Evolutionary conservation across 1,139 yeast species (phyloP).

Genomic region (Lodderomyces parapsilosis): DNA sequence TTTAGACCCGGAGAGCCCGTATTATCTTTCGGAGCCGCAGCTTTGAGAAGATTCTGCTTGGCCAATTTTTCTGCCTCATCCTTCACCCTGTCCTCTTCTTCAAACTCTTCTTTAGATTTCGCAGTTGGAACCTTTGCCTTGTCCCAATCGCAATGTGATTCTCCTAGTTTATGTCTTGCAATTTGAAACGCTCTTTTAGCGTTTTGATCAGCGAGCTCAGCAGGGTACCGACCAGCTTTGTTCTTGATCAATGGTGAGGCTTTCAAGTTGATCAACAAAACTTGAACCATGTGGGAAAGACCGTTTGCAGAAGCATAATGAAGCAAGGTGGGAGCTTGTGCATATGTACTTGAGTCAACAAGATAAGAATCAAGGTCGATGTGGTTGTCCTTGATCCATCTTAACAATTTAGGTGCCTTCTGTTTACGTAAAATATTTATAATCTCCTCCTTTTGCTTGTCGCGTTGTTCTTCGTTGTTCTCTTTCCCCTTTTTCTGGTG

Average conservation of each 20-base stretch:
- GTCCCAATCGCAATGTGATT: slow-evolving; percentile 66
- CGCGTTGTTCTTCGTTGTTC: slow-evolving; percentile 15
- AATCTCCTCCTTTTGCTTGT: slow-evolving; percentile 49
- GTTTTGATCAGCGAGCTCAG: slow-evolving; percentile 43
- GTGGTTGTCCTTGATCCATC: slow-evolving; percentile 59
- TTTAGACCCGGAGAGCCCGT: slow-evolving; percentile 29
- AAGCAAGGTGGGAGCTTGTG: slow-evolving; percentile 67
- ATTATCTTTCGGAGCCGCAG: slow-evolving; percentile 23
- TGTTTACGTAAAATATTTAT: slow-evolving; percentile 64
- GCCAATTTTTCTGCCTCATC: slow-evolving; percentile 34
- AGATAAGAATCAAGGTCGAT: slow-evolving; percentile 45
- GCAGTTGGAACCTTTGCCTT: slow-evolving; percentile 67
- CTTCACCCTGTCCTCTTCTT: slow-evolving; percentile 35
- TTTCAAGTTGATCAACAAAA: slow-evolving; percentile 60
- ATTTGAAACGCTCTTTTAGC: slow-evolving; percentile 63
- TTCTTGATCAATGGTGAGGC: slow-evolving; percentile 68
- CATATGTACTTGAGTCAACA: slow-evolving; percentile 54
- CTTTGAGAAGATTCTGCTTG: slow-evolving; percentile 26
- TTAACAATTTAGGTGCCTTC: slow-evolving; percentile 71
- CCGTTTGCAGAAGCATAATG: slow-evolving; percentile 78
- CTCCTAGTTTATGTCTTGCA: slow-evolving; percentile 68
- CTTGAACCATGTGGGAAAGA: slow-evolving; percentile 63
- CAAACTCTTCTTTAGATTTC: slow-evolving; percentile 62
- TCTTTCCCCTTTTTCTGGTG: slow-evolving; percentile 18
- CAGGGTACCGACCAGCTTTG: slow-evolving; percentile 59